These are phyloP conservation scores for Annulohypoxylon bovei DNA, from an alignment of 495 filamentous ascomycete genomes.

Conservation along the genomic window DNA sequence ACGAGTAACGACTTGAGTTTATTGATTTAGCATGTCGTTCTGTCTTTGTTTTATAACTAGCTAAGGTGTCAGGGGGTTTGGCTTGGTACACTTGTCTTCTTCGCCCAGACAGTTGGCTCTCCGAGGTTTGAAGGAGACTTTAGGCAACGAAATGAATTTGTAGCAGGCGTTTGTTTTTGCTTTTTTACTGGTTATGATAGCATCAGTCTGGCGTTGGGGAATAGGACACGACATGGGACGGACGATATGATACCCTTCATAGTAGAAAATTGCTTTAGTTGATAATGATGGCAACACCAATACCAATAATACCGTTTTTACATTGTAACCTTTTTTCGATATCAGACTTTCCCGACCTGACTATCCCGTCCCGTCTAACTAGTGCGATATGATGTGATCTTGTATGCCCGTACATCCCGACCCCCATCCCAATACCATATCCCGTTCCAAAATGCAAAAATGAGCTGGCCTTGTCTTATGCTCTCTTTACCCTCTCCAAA, in stretches of 20 bases:
- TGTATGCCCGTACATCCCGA: neutral
- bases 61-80: neutral
- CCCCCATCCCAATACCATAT: neutral
- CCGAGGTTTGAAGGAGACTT: neutral
- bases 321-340: neutral
- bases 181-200: slow-evolving; percentile 6
- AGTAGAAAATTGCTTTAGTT: slow-evolving; percentile 27
- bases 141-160: neutral
- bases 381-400: slow-evolving; percentile 2
- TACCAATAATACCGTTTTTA: neutral
- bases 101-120: neutral
- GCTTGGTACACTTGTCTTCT: neutral
- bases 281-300: slow-evolving; percentile 1
- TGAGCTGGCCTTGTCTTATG: slow-evolving; percentile 26
- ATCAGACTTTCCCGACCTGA: neutral
- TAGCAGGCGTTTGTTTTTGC: slow-evolving; percentile 2
- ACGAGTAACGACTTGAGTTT: slow-evolving; percentile 4
- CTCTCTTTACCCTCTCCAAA: slow-evolving; percentile 11
- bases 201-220: slow-evolving; percentile 23
- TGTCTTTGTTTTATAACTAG: neutral
- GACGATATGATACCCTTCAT: slow-evolving; percentile 33
- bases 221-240: neutral
- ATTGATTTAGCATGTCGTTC: neutral
- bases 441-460: slow-evolving; percentile 23
- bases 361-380: slow-evolving; percentile 12